Evolutionary conservation across 2,329 filamentous ascomycete genomes (phyloP).

Genomic region (Hymenoscyphus salicellus): DNA sequence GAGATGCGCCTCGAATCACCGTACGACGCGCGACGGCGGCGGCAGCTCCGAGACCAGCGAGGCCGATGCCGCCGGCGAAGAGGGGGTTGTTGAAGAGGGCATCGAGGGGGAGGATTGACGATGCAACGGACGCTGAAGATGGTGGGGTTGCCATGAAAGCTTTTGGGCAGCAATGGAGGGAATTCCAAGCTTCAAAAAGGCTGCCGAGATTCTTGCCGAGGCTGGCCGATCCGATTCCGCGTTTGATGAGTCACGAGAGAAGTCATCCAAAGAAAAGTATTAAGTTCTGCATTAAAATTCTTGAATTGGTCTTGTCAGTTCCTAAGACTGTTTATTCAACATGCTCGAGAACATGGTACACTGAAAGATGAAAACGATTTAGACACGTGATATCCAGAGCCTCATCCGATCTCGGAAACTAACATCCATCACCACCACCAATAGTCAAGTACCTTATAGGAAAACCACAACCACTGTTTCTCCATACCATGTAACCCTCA

Average conservation of each 20-base stretch:
- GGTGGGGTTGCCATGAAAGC: slow-evolving; percentile 19
- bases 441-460: not conserved
- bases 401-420: not conserved
- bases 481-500: not conserved
- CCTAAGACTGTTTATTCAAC: not conserved
- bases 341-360: too few relatives aligned
- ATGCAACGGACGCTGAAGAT: slow-evolving; percentile 15
- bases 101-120: slow-evolving; percentile 48
- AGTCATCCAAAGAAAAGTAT: not conserved
- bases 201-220: not conserved
- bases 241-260: not conserved
- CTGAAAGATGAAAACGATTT: not conserved
- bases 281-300: not conserved
- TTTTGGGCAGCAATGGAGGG: not conserved
- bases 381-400: not conserved
- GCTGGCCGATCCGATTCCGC: not conserved
- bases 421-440: not conserved
- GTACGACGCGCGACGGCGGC: slow-evolving; percentile 79
- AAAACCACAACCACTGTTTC: not conserved
- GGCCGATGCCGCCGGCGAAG: slow-evolving; percentile 75
- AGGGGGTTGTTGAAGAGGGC: slow-evolving; percentile 61
- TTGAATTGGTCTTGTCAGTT: not conserved
- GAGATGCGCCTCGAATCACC: slow-evolving; percentile 65
- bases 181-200: not conserved
- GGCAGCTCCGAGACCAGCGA: slow-evolving; percentile 81